Percentiles rank a stretch among this genome's conserved stretches.
These are phyloP conservation scores for Diplodia scrobiculata DNA, from an alignment of 2,329 filamentous ascomycete genomes.

Conservation along the genomic window DNA sequence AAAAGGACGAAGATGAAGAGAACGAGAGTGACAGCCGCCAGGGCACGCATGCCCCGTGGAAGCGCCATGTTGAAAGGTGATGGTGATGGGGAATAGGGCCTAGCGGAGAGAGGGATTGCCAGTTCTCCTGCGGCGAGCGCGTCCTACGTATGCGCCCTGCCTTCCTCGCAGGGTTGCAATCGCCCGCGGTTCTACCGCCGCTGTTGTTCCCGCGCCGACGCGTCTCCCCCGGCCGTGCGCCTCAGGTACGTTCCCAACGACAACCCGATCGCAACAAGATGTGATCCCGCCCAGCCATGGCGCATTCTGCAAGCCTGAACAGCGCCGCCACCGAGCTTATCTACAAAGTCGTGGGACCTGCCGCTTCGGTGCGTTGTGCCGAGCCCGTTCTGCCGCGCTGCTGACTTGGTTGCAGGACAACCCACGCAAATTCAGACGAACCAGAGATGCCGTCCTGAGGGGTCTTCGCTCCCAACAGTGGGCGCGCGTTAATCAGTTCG, in stretches of 20 bases:
- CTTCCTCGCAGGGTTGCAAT: background rate
- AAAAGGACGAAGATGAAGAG: slow-evolving; percentile 79
- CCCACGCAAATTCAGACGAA: slow-evolving; percentile 39
- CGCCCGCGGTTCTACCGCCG: background rate
- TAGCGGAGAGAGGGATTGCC: slow-evolving; percentile 3
- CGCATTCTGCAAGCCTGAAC: slow-evolving; percentile 66
- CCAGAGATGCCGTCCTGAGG: slow-evolving; percentile 46
- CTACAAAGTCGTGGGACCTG: slow-evolving; percentile 60
- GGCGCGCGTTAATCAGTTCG: slow-evolving; percentile 54
- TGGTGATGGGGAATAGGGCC: background rate
- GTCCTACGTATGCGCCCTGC: slow-evolving; percentile 15
- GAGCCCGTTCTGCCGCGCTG: too few relatives aligned
- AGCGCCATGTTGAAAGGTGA: slow-evolving; percentile 67
- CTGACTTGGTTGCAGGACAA: slow-evolving; percentile 32
- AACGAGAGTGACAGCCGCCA: slow-evolving; percentile 70
- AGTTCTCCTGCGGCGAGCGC: background rate
- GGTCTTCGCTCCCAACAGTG: slow-evolving; percentile 48
- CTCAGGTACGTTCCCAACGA: slow-evolving; percentile 15
- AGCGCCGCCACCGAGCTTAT: slow-evolving; percentile 72
- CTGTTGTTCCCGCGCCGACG: slow-evolving; percentile 21
- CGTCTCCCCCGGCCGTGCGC: slow-evolving; percentile 17
- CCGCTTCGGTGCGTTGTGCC: slow-evolving; percentile 4
- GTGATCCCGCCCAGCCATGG: slow-evolving; percentile 57
- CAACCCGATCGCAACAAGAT: slow-evolving; percentile 6
- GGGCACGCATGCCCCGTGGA: slow-evolving; percentile 78